These are phyloP conservation scores for Pseudocercospora pini-densiflorae DNA, from an alignment of 2,329 filamentous ascomycete genomes.

Conservation along the genomic window DNA sequence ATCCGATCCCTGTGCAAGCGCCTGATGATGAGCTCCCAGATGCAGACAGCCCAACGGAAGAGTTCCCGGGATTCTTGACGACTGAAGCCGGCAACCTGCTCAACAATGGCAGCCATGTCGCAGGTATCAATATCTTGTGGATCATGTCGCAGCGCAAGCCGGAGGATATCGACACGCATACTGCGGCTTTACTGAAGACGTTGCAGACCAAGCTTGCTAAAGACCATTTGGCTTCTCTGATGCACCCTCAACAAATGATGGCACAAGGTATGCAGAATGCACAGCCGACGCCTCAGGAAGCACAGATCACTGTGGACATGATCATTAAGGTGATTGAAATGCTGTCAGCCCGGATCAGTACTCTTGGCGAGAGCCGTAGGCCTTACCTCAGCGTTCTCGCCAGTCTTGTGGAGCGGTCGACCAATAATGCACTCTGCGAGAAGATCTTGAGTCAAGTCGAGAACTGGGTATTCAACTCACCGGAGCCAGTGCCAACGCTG, in stretches of 20 bases:
- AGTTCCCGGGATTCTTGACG: constrained; percentile 84
- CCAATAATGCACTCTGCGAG: constrained; percentile 82
- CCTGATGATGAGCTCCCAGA: constrained; percentile 73
- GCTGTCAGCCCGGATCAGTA: constrained; percentile 88
- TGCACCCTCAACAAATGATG: constrained; percentile 59
- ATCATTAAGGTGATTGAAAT: constrained; percentile 97
- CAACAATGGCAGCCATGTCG: constrained; percentile 73
- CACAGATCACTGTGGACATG: constrained; percentile 85
- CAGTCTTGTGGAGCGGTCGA: constrained; percentile 92
- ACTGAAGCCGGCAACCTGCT: constrained; percentile 87
- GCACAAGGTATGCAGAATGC: constrained; percentile 44
- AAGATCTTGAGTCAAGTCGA: constrained; percentile 96
- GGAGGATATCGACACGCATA: constrained; percentile 86
- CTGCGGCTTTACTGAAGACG: constrained; percentile 86
- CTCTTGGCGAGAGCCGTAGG: constrained; percentile 84
- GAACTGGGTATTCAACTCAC: constrained; percentile 92
- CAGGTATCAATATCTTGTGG: constrained; percentile 92
- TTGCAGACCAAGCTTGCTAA: constrained; percentile 89
- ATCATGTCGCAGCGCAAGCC: constrained; percentile 84
- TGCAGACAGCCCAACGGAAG: constrained; percentile 74
- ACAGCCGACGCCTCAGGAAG: constrained; percentile 71
- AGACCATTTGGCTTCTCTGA: constrained; percentile 82
- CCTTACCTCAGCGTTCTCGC: constrained; percentile 96
- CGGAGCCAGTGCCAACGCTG: constrained; percentile 92
- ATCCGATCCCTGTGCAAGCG: constrained; percentile 81